A percentile compares a stretch with the other conserved stretches of the same genome.
Evolutionary conservation across 495 filamentous ascomycete species (phyloP).

Genomic region (Haplographium delicatum): DNA sequence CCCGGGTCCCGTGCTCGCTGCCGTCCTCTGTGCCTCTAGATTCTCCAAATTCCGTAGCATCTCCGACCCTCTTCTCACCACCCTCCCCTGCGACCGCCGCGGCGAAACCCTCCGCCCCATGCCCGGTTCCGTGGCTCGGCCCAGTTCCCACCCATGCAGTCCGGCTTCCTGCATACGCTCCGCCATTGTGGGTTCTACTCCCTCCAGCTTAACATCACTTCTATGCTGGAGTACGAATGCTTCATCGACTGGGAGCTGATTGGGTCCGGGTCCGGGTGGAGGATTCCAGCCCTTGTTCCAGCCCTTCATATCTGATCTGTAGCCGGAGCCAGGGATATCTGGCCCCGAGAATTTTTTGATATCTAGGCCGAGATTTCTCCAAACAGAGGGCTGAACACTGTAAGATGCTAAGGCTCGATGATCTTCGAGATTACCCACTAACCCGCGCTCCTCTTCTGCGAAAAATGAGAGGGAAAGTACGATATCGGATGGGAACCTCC

Average conservation of each 20-base stretch:
- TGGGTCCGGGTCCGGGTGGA: neutral
- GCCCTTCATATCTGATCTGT: neutral
- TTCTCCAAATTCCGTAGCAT: constrained; percentile 11
- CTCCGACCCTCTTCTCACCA: neutral
- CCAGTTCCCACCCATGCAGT: neutral
- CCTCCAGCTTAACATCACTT: too few species aligned
- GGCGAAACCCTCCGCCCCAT: neutral
- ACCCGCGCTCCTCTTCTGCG: too few species aligned
- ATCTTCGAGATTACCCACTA: too few species aligned
- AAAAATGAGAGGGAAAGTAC: neutral
- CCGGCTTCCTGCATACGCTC: neutral
- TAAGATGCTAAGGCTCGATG: neutral
- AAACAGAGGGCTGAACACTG: neutral
- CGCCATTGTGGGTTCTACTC: neutral
- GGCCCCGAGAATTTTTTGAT: too few species aligned
- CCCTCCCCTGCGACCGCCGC: neutral
- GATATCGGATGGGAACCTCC: neutral
- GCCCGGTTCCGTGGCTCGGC: neutral
- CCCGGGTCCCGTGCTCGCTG: too few species aligned
- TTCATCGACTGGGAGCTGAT: neutral
- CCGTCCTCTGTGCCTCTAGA: too few species aligned
- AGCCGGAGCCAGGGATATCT: neutral
- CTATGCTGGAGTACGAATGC: neutral
- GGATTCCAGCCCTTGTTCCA: neutral
- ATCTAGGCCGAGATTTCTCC: neutral